Conservation (phyloP, 2,329 filamentous ascomycete species). For the Fusarium sp. region DNA sequence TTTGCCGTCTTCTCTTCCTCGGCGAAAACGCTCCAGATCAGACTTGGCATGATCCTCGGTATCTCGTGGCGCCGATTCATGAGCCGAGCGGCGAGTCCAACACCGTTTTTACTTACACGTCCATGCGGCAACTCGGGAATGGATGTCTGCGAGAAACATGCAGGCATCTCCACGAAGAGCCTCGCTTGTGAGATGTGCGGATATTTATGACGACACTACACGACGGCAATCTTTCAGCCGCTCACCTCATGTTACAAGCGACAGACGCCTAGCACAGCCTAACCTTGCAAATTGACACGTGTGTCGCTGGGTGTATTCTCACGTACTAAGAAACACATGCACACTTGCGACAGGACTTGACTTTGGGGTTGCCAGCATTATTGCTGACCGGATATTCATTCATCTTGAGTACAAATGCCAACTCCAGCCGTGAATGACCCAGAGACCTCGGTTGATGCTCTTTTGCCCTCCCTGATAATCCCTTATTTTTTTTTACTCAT, state of each 20-base stretch:
- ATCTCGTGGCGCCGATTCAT: constrained; percentile 35
- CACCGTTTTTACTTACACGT: constrained; percentile 28
- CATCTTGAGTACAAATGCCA: constrained; percentile 46
- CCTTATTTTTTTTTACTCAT: constrained; percentile 33
- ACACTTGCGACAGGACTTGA: neutral
- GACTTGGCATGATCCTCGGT: constrained; percentile 39
- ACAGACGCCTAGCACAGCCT: neutral
- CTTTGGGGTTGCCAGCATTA: constrained; percentile 37
- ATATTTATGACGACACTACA: neutral
- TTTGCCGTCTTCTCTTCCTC: constrained; percentile 36
- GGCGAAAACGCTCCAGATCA: constrained; percentile 4
- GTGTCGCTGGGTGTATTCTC: neutral
- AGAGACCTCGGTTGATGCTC: constrained; percentile 44
- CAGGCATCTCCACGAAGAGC: neutral
- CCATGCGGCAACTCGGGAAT: constrained; percentile 10
- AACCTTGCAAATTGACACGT: neutral
- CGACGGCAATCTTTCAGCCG: neutral
- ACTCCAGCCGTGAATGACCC: constrained; percentile 44
- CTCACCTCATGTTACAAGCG: neutral
- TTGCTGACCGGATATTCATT: constrained; percentile 43
- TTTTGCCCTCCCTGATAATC: constrained; percentile 35
- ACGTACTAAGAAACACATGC: constrained; percentile 8
- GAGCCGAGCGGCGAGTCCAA: constrained; percentile 28
- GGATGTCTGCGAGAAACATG: neutral
- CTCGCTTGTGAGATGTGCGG: neutral